These are phyloP conservation scores for Acanthochlamys bracteata DNA, from an alignment of 106 monocot species.

Conservation along the genomic window DNA sequence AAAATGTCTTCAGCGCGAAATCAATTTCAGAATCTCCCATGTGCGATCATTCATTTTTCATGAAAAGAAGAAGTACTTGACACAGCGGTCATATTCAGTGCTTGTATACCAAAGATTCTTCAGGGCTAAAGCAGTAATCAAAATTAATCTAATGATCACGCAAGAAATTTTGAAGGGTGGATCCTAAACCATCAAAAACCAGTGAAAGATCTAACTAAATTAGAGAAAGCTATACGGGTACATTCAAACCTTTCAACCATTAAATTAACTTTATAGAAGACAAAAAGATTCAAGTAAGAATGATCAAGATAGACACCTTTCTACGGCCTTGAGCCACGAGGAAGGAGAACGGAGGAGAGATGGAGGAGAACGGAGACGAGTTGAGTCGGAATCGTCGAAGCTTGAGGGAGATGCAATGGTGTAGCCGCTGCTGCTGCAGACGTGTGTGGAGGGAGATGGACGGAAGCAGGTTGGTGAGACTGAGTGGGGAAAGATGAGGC, in stretches of 20 bases:
- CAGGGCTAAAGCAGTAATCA: too few relatives aligned
- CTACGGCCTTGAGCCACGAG: conserved; percentile 29
- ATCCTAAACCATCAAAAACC: too few relatives aligned
- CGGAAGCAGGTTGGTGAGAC: conserved; percentile 26
- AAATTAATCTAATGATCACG: too few relatives aligned
- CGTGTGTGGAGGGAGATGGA: neutral
- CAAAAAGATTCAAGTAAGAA: neutral
- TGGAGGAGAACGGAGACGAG: neutral
- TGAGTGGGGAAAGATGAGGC: conserved; percentile 7
- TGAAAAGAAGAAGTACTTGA: too few relatives aligned
- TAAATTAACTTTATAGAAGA: neutral
- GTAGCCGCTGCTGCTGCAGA: neutral
- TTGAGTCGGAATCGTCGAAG: neutral
- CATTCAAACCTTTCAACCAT: neutral
- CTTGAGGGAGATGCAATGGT: neutral
- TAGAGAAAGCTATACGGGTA: too few relatives aligned
- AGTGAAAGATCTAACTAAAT: too few relatives aligned
- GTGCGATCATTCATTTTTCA: too few relatives aligned
- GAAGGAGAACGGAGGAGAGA: conserved; percentile 4
- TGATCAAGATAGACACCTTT: conserved; percentile 9
- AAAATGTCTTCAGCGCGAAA: too few relatives aligned
- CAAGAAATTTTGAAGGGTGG: too few relatives aligned
- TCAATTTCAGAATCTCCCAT: too few relatives aligned
- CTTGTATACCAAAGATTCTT: too few relatives aligned
- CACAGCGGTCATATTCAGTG: too few relatives aligned